Evolutionary conservation across 495 filamentous ascomycete species (phyloP).

Genomic region (Penicillium lagena): DNA sequence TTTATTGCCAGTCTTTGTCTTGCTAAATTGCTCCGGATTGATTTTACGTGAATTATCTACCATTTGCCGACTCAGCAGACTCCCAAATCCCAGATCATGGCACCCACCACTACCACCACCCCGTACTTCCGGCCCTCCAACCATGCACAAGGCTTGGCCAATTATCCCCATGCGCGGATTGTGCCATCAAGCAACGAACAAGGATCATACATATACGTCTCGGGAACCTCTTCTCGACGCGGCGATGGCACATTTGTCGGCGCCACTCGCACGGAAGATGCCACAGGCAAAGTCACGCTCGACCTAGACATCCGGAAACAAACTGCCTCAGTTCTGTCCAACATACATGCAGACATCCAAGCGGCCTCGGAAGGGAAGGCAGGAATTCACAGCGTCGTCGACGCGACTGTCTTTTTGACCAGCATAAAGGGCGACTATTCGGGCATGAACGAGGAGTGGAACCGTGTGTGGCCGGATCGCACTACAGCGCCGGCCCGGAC

Average conservation of each 20-base stretch:
- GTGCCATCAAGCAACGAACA: constrained; percentile 7
- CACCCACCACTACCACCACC: constrained; percentile 11
- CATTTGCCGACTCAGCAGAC: neutral
- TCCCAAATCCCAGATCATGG: neutral
- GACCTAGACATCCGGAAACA: constrained; percentile 23
- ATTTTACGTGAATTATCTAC: constrained; percentile 2
- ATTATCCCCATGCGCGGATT: constrained; percentile 26
- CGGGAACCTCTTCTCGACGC: constrained; percentile 20
- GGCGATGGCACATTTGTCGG: constrained; percentile 20
- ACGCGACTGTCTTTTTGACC: constrained; percentile 24
- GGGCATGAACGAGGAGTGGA: constrained; percentile 34
- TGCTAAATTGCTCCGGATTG: neutral
- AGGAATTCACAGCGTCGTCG: constrained; percentile 20
- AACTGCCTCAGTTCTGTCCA: constrained; percentile 23
- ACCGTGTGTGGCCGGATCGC: constrained; percentile 22
- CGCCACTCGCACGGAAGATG: constrained; percentile 18
- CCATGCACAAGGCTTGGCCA: constrained; percentile 23
- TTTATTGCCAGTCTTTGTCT: no score
- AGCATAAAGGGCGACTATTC: constrained; percentile 23
- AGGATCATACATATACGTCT: constrained; percentile 23
- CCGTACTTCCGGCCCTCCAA: constrained; percentile 21
- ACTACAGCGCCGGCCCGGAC: constrained; percentile 23
- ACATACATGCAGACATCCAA: constrained; percentile 26
- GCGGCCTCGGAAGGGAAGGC: constrained; percentile 22
- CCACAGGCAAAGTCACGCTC: constrained; percentile 2